A percentile compares a stretch with the other conserved stretches of the same genome.
Conservation (phyloP, 306 rosid genomes). For the Psophocarpus tetragonolobus region DNA sequence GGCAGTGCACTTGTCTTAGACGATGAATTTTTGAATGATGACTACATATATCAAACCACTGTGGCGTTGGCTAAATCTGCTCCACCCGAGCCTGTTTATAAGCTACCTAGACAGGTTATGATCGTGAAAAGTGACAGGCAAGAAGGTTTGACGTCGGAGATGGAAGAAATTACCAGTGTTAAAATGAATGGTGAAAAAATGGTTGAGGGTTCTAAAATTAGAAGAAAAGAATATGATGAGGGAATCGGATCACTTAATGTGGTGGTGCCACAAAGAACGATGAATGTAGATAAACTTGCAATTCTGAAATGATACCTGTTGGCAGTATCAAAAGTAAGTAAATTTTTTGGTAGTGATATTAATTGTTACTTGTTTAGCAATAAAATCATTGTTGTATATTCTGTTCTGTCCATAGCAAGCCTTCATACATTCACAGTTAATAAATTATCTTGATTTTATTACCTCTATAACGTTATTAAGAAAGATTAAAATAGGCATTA, state of each 20-base stretch:
- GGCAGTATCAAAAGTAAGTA: background rate
- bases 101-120: conserved; percentile 39
- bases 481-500: conserved; percentile 25
- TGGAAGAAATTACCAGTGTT: conserved; percentile 14
- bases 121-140: conserved; percentile 32
- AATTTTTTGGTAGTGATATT: background rate
- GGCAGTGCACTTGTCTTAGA: conserved; percentile 68
- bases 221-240: conserved; percentile 42
- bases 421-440: background rate
- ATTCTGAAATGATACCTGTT: conserved; percentile 48
- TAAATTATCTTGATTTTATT: background rate
- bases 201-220: conserved; percentile 42
- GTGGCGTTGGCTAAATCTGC: conserved; percentile 62
- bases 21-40: conserved; percentile 56
- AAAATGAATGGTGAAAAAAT: conserved; percentile 29
- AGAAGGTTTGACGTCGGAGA: conserved; percentile 35
- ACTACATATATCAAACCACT: conserved; percentile 49
- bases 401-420: background rate
- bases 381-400: background rate
- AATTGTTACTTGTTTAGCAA: background rate
- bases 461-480: background rate
- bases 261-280: conserved; percentile 61
- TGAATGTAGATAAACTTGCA: conserved; percentile 72
- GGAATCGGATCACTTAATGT: conserved; percentile 30
- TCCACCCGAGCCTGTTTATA: conserved; percentile 65